Base-by-base conservation (phyloP, 352 stramenopile species). In the Phytophthora rubi region DNA sequence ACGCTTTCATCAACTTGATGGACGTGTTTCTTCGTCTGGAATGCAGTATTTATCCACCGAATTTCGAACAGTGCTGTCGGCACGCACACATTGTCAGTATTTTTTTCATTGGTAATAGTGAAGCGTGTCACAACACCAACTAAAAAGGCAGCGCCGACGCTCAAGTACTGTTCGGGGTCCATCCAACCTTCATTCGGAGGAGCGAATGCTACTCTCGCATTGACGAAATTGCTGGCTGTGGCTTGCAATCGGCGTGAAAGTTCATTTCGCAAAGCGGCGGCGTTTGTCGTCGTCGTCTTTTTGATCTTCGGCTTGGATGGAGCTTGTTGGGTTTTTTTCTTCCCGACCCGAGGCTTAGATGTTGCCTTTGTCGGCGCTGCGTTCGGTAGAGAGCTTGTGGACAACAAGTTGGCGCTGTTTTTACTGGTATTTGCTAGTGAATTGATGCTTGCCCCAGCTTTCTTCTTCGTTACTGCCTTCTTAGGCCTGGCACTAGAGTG, bases 131-230 rank as follows among this genome's bases (percentile, higher is more conserved):
- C 32, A 15, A 64, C 12, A 6, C 58, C 45, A 4, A 56, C 8
- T 3, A 64, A 30, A 35, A 35, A 32, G 3, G 26, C 26, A 28
- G 26, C 45, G 16, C 58, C 58, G n/a, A 54, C 47, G 15, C 26
- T 30, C 10, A 5, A 15, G 8, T 56, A 64, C 2, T 28, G 2
- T 0, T 18, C 6, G 23, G 3, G 7, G 6, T n/a, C 7, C 58
- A 64, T 64, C 58, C 45, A 64, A 6, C 1, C 12, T 37, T 64
- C 58, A 3, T 64, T 18, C 2, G 58, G 16, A 2, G 47, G 44
- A 1, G 58, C 37, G 35, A 64, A 64, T 26, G 58, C 30, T 12
- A 64, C 45, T 28, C 21, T 55, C 26, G 45, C 47, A 13, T 23
- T 35, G 7, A 64, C 3, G 4, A 49, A n/a, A 16, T 47, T 64